A percentile compares a stretch with the other conserved stretches of the same genome.
Evolutionary conservation across 352 stramenopile genomes (phyloP).

Genomic region (Phytopythium delawarense): DNA sequence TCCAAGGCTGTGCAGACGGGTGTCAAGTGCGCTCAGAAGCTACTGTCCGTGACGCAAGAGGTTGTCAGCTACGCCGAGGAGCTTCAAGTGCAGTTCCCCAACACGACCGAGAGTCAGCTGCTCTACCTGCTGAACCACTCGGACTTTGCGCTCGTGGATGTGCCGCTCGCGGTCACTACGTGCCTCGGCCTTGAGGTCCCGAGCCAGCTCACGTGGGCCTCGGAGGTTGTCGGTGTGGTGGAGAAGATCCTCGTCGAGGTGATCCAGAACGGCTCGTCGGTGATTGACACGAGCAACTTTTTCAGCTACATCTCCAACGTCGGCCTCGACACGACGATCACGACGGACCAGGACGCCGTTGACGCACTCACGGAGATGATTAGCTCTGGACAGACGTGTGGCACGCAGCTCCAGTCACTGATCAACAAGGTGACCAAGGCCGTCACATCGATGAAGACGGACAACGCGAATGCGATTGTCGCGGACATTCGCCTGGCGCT

Average conservation of each 20-base stretch:
- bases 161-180: constrained; percentile 45
- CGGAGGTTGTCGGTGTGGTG: constrained; percentile 32
- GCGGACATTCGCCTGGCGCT: constrained; percentile 42
- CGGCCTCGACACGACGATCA: constrained; percentile 10
- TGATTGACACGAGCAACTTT: constrained; percentile 18
- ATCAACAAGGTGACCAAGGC: constrained; percentile 31
- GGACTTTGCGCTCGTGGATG: constrained; percentile 49
- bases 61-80: constrained; percentile 39
- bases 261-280: constrained; percentile 34
- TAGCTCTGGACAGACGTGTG: constrained; percentile 29
- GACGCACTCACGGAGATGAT: constrained; percentile 14
- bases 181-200: constrained; percentile 36
- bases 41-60: constrained; percentile 43
- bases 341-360: constrained; percentile 7
- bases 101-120: constrained; percentile 48
- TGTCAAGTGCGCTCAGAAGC: constrained; percentile 44
- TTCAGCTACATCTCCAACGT: constrained; percentile 24
- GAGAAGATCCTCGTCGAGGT: constrained; percentile 30
- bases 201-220: constrained; percentile 19
- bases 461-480: constrained; percentile 14
- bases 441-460: constrained; percentile 35
- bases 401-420: constrained; percentile 37
- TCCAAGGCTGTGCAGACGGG: constrained; percentile 38
- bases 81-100: constrained; percentile 26
- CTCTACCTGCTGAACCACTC: constrained; percentile 46